phyloP scores from a whole-genome alignment of 495 filamentous ascomycete genomes.

The Neurospora sublineolata region DNA sequence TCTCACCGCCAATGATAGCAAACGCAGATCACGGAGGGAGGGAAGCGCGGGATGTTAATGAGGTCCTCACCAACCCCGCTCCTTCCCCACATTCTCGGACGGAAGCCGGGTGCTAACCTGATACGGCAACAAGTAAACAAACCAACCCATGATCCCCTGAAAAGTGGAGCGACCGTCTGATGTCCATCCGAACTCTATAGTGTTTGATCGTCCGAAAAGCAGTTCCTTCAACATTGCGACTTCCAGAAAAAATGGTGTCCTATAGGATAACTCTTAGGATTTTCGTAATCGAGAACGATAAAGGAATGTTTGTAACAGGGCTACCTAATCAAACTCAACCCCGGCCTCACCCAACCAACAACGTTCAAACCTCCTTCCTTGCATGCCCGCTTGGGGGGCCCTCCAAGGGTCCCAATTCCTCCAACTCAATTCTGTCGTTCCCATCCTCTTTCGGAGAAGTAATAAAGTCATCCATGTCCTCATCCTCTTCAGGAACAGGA shows the following conservation, averaged over 20 bases:
- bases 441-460: slow-evolving; percentile 7
- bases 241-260: not conserved
- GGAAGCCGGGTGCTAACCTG: not conserved
- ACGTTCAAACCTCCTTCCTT: not conserved
- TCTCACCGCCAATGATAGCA: not conserved
- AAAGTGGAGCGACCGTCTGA: not conserved
- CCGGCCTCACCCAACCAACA: not conserved
- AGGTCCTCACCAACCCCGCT: not conserved
- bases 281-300: not conserved
- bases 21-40: not conserved
- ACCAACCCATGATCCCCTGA: not conserved
- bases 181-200: not conserved
- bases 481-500: slow-evolving; percentile 3
- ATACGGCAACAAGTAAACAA: not conserved
- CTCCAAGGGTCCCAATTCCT: not conserved
- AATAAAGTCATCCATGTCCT: slow-evolving; percentile 11
- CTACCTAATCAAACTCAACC: not conserved
- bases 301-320: not conserved
- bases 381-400: not conserved
- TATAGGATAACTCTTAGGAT: not conserved
- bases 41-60: not conserved
- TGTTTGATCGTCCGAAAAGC: not conserved
- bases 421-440: not conserved
- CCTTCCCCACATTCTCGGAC: not conserved
- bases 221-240: not conserved